Percentiles rank a stretch among this genome's conserved stretches.
These are phyloP conservation scores for Diaporthe sp. DNA, from an alignment of 2,329 filamentous ascomycete genomes.

Conservation along the genomic window DNA sequence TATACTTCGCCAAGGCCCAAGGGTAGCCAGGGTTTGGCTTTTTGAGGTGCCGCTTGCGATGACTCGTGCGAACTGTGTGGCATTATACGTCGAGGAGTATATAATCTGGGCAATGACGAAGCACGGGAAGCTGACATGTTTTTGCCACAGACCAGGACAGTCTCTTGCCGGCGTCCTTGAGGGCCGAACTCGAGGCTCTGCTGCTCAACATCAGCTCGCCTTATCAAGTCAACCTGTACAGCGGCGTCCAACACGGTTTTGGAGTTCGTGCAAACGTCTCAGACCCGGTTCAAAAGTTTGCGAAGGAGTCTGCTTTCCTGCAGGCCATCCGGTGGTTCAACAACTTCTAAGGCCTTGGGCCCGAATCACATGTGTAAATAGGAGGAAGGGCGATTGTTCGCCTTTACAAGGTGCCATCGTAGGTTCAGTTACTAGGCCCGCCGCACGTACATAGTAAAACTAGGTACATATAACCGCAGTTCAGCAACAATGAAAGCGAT, in stretches of 20 bases:
- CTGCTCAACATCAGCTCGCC: conserved; percentile 36
- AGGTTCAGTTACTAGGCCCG: neutral
- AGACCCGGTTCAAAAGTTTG: conserved; percentile 36
- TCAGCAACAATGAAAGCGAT: neutral
- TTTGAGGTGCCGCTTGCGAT: neutral
- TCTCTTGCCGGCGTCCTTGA: conserved; percentile 18
- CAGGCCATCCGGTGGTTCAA: conserved; percentile 40
- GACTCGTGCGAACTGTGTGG: conserved; percentile 12
- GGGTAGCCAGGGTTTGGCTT: neutral
- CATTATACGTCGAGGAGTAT: neutral
- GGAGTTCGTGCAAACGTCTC: conserved; percentile 35
- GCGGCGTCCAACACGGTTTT: conserved; percentile 35
- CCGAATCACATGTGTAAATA: neutral
- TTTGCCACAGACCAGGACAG: conserved; percentile 28
- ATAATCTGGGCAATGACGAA: neutral
- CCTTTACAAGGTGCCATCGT: neutral
- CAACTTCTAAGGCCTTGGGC: neutral
- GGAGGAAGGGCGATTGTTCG: neutral
- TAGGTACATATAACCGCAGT: neutral
- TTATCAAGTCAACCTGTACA: conserved; percentile 32
- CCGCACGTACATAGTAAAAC: neutral
- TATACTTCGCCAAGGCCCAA: conserved; percentile 7
- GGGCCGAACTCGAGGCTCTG: conserved; percentile 26
- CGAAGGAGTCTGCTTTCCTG: conserved; percentile 37
- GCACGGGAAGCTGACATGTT: neutral